Base-by-base conservation (phyloP, 768 basidiomycete genomes). In the Russula sp. region DNA sequence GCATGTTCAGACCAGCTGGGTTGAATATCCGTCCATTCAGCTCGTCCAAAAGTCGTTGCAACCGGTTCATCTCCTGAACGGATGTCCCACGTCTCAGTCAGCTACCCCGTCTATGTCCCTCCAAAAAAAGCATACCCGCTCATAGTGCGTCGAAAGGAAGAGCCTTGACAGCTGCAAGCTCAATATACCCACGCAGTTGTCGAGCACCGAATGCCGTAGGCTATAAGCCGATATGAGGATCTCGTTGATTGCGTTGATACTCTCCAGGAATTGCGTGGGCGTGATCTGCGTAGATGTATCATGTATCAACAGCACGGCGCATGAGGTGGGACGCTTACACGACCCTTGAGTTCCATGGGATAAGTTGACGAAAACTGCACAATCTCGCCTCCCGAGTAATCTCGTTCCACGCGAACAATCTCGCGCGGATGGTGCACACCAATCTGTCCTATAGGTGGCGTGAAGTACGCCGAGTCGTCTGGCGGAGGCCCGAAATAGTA, bases 351-450 rank as follows among this genome's bases (percentile, higher is more conserved):
- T 73, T 99, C 97, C 45, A 95, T 75, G 1, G 93, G 94, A 73
- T 88, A 99, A 65, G 87, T 83, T 0, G 92, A 82, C 38, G 90
- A 81, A 72, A 99, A 97, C 74, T 98, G 96, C 35, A 86, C 81
- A 7, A 95, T 77, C 71, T 98, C 96, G 2, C 96, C 97, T 0
- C 86, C 86, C 14, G 78, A 83, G 72, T 97, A 99, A 72, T 99
- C 97, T 56, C 97, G 77, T 73, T 98, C 96, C 45, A 99, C 77
- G 48, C 96, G 80, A 55, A 99, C 76, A 60, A 99, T 83, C 75
- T 98, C 96, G 56, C 95, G 84, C 16, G 96, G 95, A 67, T 91
- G 86, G 70, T 97, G 91, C 25, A 87, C 74, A 3, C 94, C 95
- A 60, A 98, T 88, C 55, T 87, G 85, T 1, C 96, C 96, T 7